These are phyloP conservation scores for Eurotiales sp. DNA, from an alignment of 2,329 filamentous ascomycete genomes.

Conservation along the genomic window DNA sequence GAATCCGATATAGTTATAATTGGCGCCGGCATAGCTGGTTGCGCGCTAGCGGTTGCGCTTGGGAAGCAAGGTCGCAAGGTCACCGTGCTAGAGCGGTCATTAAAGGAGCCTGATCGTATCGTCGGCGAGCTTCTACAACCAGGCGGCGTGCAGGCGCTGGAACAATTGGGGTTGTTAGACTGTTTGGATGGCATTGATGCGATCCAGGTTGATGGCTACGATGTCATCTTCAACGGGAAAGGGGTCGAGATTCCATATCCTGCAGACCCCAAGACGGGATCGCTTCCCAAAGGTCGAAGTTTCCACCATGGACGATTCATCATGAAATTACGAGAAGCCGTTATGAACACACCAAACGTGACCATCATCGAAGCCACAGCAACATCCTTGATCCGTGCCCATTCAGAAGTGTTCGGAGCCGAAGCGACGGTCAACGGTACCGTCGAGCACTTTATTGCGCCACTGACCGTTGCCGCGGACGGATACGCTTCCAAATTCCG, in stretches of 20 bases:
- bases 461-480: constrained; percentile 84
- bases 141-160: constrained; percentile 77
- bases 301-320: constrained; percentile 98
- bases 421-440: constrained; percentile 65
- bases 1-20: constrained; percentile 83
- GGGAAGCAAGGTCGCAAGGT: constrained; percentile 89
- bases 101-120: constrained; percentile 92
- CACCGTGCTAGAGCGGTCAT: constrained; percentile 78
- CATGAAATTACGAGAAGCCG: constrained; percentile 71
- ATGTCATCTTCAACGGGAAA: constrained; percentile 75
- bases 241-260: constrained; percentile 78
- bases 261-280: constrained; percentile 40
- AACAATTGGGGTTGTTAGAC: constrained; percentile 72
- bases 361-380: constrained; percentile 89
- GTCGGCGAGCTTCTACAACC: constrained; percentile 94
- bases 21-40: constrained; percentile 86
- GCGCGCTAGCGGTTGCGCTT: constrained; percentile 76
- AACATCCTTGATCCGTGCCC: constrained; percentile 67
- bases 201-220: constrained; percentile 77
- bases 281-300: constrained; percentile 65
- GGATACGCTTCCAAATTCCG: constrained; percentile 92
- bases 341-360: constrained; percentile 73
- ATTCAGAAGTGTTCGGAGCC: constrained; percentile 76
- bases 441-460: constrained; percentile 78
- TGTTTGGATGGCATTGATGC: constrained; percentile 89